phyloP scores from a whole-genome alignment of 148 eudicot genomes.

The Cornus controversa region DNA sequence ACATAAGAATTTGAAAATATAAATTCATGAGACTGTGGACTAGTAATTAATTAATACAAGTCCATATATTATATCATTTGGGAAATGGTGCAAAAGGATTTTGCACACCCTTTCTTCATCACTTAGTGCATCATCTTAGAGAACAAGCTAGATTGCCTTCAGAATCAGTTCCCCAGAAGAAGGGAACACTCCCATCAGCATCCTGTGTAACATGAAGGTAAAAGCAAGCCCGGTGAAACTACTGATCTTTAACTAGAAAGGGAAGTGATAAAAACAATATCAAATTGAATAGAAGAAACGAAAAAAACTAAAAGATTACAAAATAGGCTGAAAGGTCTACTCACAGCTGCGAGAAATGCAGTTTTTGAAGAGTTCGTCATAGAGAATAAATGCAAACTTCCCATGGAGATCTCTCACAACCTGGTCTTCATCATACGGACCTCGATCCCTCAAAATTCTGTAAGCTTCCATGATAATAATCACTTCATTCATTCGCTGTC shows the following conservation, averaged over 20 bases:
- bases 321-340: too few relatives aligned
- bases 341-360: slow-evolving; percentile 69
- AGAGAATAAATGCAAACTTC: slow-evolving; percentile 73
- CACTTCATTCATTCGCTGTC: slow-evolving; percentile 78
- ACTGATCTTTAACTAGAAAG: not conserved
- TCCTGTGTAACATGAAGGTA: slow-evolving; percentile 43
- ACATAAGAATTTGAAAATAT: too few relatives aligned
- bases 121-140: slow-evolving; percentile 62
- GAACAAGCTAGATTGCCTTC: slow-evolving; percentile 84
- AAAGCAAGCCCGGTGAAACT: not conserved
- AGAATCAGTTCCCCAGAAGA: slow-evolving; percentile 92
- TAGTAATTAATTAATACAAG: too few relatives aligned
- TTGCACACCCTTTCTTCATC: slow-evolving; percentile 78
- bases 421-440: slow-evolving; percentile 83
- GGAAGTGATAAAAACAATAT: slow-evolving; percentile 5
- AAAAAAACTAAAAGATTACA: too few relatives aligned
- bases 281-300: too few relatives aligned
- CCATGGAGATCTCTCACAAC: slow-evolving; percentile 75
- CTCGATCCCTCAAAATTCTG: slow-evolving; percentile 82
- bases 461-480: slow-evolving; percentile 83
- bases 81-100: slow-evolving; percentile 94
- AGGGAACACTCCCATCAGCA: slow-evolving; percentile 86
- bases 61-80: slow-evolving; percentile 52
- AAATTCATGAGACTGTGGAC: too few relatives aligned
- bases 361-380: slow-evolving; percentile 54